Percentiles rank a stretch among this genome's conserved stretches.
phyloP scores from a whole-genome alignment of 306 rosid species.

The Rosa chinensis region DNA sequence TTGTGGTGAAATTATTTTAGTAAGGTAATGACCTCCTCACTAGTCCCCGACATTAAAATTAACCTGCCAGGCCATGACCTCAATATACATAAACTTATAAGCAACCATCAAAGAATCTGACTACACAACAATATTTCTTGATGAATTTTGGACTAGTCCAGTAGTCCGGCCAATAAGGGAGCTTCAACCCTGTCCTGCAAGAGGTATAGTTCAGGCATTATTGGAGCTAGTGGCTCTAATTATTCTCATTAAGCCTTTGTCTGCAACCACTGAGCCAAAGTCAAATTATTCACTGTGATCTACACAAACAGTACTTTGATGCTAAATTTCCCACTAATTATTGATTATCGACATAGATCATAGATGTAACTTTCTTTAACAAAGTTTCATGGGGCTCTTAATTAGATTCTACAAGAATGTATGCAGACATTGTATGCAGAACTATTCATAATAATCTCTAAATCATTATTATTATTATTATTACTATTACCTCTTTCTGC shows the following conservation, averaged over 20 bases:
- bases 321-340: not conserved
- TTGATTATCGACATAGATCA: not conserved
- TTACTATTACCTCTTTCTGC: not conserved
- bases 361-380: not conserved
- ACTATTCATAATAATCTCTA: not conserved
- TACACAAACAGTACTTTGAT: not conserved
- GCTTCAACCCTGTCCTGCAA: not conserved
- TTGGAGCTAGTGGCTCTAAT: not conserved
- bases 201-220: not conserved
- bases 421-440: not conserved
- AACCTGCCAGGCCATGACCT: not conserved
- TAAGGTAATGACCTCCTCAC: too few species aligned
- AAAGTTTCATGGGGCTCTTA: not conserved
- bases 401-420: not conserved
- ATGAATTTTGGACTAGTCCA: not conserved
- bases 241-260: slow-evolving; percentile 4
- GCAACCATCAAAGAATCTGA: not conserved
- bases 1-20: too few species aligned
- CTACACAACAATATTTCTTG: not conserved
- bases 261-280: not conserved
- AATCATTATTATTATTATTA: not conserved
- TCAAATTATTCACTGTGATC: not conserved
- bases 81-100: not conserved
- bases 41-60: not conserved
- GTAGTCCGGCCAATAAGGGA: too few species aligned